Base-by-base conservation (phyloP, 345 rosid species). In the Erodium maritimum region DNA sequence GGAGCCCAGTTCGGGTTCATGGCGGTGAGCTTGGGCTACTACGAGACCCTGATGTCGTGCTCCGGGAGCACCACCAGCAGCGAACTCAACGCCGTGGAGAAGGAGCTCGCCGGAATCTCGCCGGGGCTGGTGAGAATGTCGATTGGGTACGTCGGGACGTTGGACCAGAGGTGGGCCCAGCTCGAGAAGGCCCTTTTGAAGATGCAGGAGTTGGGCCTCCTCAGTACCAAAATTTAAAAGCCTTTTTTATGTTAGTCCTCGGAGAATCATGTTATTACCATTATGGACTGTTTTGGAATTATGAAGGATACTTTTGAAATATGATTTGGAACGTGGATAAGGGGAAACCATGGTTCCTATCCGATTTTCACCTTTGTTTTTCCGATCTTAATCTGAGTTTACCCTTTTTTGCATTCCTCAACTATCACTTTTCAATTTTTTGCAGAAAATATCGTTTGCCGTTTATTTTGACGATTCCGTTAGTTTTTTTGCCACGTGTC, bases 11-110 rank as follows among this genome's bases (percentile, higher is more conserved):
- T 93, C 9, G 99, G 95, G 53, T 83, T 93, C 74, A 93, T 93
- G 90, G 99, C 99, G 0, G 99, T 93, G 13, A 93, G 99, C 74
- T 58, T 93, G 75, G 99, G 99, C 19, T 93, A 81, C 71, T 85
- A 82, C 21, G 99, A 93, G 80, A 90, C 95, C 0, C 82, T 93
- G 19, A 83, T 93, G 96, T 83, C 97, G 0, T 88, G 96, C 72
- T 90, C 99, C 1, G 90, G 96, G 0, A 93, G 96, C 22, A 93
- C 96, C 78, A 93, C 99, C 1, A 87, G 95, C 45, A 87, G 96
- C 45, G 99, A 90, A 71, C 33, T 93, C 71, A 84, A 60, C 4
- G 72, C 75, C 0, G 81, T 80, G 58, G 96, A 93, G 68, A 77
- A 83, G 75, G 77, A 57, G n/a, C 69, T 85, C 4, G 97, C 97